phyloP scores from a whole-genome alignment of 2,329 filamentous ascomycete species.

The Mariannaea elegans region DNA sequence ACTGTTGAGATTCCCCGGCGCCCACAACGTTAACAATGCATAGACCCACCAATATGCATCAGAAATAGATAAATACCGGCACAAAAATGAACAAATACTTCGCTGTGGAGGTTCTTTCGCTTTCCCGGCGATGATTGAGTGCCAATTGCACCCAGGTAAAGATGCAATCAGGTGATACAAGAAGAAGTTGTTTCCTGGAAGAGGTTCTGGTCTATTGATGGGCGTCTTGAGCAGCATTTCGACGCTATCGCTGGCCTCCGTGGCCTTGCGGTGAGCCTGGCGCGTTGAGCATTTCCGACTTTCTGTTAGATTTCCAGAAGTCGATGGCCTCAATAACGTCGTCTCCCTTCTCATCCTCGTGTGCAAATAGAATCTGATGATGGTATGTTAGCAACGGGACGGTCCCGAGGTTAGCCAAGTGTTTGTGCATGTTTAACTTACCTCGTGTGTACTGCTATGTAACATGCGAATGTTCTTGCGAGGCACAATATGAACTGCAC shows the following conservation, averaged over 20 bases:
- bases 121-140: slow-evolving; percentile 21
- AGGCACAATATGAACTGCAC: slow-evolving; percentile 93
- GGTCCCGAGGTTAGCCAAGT: no score
- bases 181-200: slow-evolving; percentile 38
- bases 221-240: not conserved
- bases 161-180: slow-evolving; percentile 40
- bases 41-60: slow-evolving; percentile 12
- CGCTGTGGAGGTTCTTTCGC: slow-evolving; percentile 26
- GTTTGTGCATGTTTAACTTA: slow-evolving; percentile 55
- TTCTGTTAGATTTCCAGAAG: slow-evolving; percentile 83
- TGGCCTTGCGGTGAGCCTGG: slow-evolving; percentile 27
- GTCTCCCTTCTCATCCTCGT: slow-evolving; percentile 93
- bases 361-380: slow-evolving; percentile 96
- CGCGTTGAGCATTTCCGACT: slow-evolving; percentile 52
- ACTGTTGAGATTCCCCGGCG: no score
- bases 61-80: slow-evolving; percentile 14
- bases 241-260: slow-evolving; percentile 26
- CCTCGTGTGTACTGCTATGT: slow-evolving; percentile 96
- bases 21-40: not conserved
- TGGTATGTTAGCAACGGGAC: slow-evolving; percentile 21
- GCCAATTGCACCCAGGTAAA: slow-evolving; percentile 21
- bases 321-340: slow-evolving; percentile 95
- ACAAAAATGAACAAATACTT: slow-evolving; percentile 26
- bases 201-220: slow-evolving; percentile 27
- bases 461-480: slow-evolving; percentile 98